Base-by-base conservation (phyloP, 345 rosid genomes). In the Hypericum perforatum region DNA sequence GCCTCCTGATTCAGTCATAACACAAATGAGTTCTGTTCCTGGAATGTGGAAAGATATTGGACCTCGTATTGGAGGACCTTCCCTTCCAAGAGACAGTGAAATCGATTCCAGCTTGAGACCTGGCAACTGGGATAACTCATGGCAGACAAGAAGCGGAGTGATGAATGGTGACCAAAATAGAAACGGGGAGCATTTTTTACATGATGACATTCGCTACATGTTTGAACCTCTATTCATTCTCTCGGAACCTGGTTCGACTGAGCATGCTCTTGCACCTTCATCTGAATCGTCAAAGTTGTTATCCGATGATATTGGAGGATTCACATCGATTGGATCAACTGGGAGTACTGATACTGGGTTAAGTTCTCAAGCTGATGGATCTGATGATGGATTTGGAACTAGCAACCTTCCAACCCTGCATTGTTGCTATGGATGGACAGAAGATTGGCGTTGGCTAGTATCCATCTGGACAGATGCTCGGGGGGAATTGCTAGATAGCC, bases 371-470 rank as follows among this genome's bases (percentile, higher is more conserved):
- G 75, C 67, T 12, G 97, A 80, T 60, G 84, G 82, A 53, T 75
- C 79, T 50, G 95, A 78, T 67, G 91, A 82, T 67, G 73, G 74
- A 53, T 65, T 64, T 63, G 76, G 63, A 12, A 59, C 76, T 46
- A 60, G 74, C 49, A 65, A 61, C 58, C 75, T 63, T 63, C 89
- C 97, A 41, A 84, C 94, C 65, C 73, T 94, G 54, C 99, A 94
- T 66, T 94, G 99, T 66, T 94, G 97, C 74, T 94, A 94, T 63
- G 97, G 97, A 14, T 94, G 99, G 99, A 86, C 99, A 43, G 99
- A 94, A 69, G 99, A 94, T 74, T 94, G 99, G 99, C 86, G 95
- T 54, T 94, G 99, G 97, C 85, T 94, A 55, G 97, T 84, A 60
- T 88, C 95, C 80, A 74, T 89, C 66, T 94, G 99, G 99, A 89